Conservation (phyloP, 2,329 filamentous ascomycete genomes). For the Teratosphaeria viscida region DNA sequence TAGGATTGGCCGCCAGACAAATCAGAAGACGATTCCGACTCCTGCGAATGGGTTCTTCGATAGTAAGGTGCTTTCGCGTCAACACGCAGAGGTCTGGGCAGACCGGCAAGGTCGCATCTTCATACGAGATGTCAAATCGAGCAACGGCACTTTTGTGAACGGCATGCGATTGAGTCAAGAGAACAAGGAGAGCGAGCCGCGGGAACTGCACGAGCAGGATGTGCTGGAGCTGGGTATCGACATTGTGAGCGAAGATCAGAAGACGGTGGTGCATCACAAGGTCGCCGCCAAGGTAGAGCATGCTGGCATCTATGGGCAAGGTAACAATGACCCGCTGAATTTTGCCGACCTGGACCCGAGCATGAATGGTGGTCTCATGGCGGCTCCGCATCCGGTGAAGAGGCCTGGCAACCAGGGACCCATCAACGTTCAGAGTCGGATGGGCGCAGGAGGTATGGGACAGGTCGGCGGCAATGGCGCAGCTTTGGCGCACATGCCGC, state of each 20-base stretch:
- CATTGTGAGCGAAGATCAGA: slow-evolving; percentile 97
- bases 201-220: slow-evolving; percentile 84
- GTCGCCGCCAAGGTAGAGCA: slow-evolving; percentile 95
- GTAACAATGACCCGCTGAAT: slow-evolving; percentile 65
- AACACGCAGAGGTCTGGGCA: slow-evolving; percentile 94
- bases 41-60: slow-evolving; percentile 92
- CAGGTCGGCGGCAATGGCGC: not conserved
- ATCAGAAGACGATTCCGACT: slow-evolving; percentile 88
- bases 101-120: slow-evolving; percentile 67
- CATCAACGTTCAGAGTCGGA: slow-evolving; percentile 50
- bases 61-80: slow-evolving; percentile 90
- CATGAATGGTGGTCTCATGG: slow-evolving; percentile 57
- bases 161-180: slow-evolving; percentile 80
- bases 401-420: slow-evolving; percentile 40
- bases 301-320: slow-evolving; percentile 68
- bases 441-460: slow-evolving; percentile 40
- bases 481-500: not conserved
- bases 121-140: slow-evolving; percentile 96
- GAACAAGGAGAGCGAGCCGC: slow-evolving; percentile 90
- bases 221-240: slow-evolving; percentile 93
- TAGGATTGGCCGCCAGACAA: slow-evolving; percentile 90
- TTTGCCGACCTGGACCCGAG: slow-evolving; percentile 82
- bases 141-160: slow-evolving; percentile 97
- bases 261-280: slow-evolving; percentile 96
- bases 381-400: slow-evolving; percentile 57